Evolutionary conservation across 768 basidiomycete genomes (phyloP).

Genomic region (Pholiota microspora): DNA sequence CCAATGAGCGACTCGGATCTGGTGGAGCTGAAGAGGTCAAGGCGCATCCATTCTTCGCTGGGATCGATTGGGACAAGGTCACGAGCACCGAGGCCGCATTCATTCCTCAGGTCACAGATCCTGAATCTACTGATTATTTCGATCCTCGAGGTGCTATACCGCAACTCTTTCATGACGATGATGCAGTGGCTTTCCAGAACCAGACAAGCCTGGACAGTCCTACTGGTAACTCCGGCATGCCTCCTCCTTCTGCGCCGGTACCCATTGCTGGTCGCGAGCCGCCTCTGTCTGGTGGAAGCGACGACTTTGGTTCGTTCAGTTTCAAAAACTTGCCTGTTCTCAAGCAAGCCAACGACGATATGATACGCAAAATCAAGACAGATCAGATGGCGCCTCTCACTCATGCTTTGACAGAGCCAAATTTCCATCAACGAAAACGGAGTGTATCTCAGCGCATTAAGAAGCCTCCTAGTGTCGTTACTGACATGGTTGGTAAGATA

Average conservation of each 20-base stretch:
- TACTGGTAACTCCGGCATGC: conserved; percentile 33
- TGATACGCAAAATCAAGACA: conserved; percentile 92
- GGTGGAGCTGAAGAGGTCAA: conserved; percentile 93
- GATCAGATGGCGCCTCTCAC: conserved; percentile 82
- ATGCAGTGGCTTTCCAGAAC: conserved; percentile 55
- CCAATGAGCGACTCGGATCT: conserved; percentile 75
- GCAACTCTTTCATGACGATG: conserved; percentile 91
- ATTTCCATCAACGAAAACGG: conserved; percentile 65
- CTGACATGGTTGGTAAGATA: conserved; percentile 60
- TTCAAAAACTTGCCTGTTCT: conserved; percentile 96
- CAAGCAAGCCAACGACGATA: conserved; percentile 98
- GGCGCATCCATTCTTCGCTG: conserved; percentile 84
- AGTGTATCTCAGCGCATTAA: conserved; percentile 83
- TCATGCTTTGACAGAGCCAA: conserved; percentile 70
- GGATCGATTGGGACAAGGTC: conserved; percentile 92
- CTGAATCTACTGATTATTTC: conserved; percentile 99
- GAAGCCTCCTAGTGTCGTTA: conserved; percentile 79
- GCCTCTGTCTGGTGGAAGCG: conserved; percentile 57
- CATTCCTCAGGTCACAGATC: conserved; percentile 92
- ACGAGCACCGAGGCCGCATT: conserved; percentile 89
- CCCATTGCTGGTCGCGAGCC: conserved; percentile 39
- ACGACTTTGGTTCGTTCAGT: conserved; percentile 97
- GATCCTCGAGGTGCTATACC: conserved; percentile 92
- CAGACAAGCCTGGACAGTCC: conserved; percentile 49
- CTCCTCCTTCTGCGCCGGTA: conserved; percentile 42